A percentile compares a stretch with the other conserved stretches of the same genome.
Conservation (phyloP, 2,329 filamentous ascomycete species). For the Kalmusia sp. region DNA sequence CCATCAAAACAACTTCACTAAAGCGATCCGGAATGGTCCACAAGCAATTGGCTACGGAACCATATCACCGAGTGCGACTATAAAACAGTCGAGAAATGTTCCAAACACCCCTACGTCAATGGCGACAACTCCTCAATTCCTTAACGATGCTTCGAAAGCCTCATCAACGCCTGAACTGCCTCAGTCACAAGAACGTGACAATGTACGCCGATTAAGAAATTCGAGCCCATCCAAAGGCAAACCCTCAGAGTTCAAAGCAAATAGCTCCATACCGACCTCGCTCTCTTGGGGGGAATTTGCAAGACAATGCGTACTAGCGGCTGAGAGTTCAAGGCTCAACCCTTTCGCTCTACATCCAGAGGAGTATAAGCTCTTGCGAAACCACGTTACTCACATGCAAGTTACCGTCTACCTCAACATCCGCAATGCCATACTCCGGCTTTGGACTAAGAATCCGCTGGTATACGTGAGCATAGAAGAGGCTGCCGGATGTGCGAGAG, state of each 20-base stretch:
- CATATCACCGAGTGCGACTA: constrained; percentile 13
- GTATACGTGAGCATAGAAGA: constrained; percentile 82
- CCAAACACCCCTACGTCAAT: constrained; percentile 24
- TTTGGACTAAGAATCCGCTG: constrained; percentile 89
- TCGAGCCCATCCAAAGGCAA: constrained; percentile 31
- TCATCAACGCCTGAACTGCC: constrained; percentile 42
- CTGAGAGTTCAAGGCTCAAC: constrained; percentile 86
- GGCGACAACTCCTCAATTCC: constrained; percentile 29
- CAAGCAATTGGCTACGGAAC: constrained; percentile 18
- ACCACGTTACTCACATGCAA: constrained; percentile 84
- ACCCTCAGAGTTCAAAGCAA: constrained; percentile 57
- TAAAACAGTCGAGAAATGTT: constrained; percentile 18
- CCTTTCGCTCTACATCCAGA: constrained; percentile 86
- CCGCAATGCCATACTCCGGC: constrained; percentile 86
- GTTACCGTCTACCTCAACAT: constrained; percentile 97
- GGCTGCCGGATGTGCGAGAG: constrained; percentile 88
- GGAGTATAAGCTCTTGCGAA: constrained; percentile 81
- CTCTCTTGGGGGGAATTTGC: constrained; percentile 80
- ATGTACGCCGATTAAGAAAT: constrained; percentile 27
- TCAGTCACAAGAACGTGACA: constrained; percentile 28
- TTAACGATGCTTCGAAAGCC: constrained; percentile 31
- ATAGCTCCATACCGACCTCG: constrained; percentile 81
- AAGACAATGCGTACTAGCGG: constrained; percentile 88
- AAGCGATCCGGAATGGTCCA: constrained; percentile 18
- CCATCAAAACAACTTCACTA: constrained; percentile 13